Evolutionary conservation across 257 asterid species (phyloP).

Genomic region (Agastache rugosa): DNA sequence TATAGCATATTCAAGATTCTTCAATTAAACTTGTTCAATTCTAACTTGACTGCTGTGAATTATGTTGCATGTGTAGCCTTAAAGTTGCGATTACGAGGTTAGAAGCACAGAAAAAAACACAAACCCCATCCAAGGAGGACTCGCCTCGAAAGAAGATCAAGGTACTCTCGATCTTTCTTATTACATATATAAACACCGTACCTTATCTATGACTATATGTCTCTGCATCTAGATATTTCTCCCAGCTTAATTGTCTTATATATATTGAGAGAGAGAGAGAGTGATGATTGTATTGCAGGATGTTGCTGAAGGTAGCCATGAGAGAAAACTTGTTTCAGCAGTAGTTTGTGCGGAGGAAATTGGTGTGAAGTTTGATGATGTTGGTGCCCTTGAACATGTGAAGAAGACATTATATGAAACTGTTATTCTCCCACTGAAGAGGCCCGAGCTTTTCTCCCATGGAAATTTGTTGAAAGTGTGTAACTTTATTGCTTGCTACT

Average conservation of each 20-base stretch:
- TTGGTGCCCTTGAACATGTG: constrained; percentile 78
- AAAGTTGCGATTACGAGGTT: constrained; percentile 67
- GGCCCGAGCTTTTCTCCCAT: constrained; percentile 76
- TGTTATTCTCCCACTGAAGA: constrained; percentile 60
- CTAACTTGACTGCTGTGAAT: neutral
- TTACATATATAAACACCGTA: neutral
- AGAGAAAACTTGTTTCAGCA: constrained; percentile 47
- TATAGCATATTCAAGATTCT: no score
- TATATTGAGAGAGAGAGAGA: neutral
- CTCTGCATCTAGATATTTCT: neutral
- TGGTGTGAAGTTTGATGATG: constrained; percentile 70
- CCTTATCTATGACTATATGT: no score
- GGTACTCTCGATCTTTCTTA: constrained; percentile 42
- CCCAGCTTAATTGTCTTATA: no score
- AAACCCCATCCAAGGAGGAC: constrained; percentile 42
- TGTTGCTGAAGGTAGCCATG: constrained; percentile 44
- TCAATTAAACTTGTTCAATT: neutral
- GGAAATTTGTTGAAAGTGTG: constrained; percentile 66
- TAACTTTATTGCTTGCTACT: constrained; percentile 33
- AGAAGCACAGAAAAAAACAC: constrained; percentile 49
- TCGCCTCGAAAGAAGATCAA: constrained; percentile 55
- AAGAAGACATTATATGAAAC: constrained; percentile 61
- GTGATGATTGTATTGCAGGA: constrained; percentile 36
- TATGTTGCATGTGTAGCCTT: constrained; percentile 44
- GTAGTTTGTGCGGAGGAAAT: constrained; percentile 71